Evolutionary conservation across 768 basidiomycete species (phyloP).

Genomic region (Tricholoma bakamatsutake): DNA sequence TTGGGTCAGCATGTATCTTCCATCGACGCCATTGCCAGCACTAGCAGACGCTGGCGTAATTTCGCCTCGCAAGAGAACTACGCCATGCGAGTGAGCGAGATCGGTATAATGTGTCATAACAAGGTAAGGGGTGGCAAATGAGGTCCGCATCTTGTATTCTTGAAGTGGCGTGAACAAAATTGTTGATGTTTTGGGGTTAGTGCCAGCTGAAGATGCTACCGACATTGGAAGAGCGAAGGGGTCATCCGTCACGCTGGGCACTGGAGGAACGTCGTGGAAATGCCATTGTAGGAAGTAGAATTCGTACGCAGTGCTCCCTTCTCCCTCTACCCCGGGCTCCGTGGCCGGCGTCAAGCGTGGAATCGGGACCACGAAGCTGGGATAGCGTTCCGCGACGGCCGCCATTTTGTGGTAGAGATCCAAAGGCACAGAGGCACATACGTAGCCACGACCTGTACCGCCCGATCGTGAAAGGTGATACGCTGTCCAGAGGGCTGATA

Average conservation of each 20-base stretch:
- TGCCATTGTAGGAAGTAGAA: conserved; percentile 90
- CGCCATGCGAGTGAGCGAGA: conserved; percentile 67
- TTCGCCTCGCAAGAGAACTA: conserved; percentile 88
- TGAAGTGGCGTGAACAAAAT: conserved; percentile 89
- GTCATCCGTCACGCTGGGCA: conserved; percentile 44
- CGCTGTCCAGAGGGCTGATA: conserved; percentile 82
- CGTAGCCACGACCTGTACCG: conserved; percentile 76
- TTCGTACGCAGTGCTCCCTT: conserved; percentile 51
- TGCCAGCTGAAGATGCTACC: conserved; percentile 12
- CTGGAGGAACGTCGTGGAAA: conserved; percentile 67
- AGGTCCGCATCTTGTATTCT: conserved; percentile 82
- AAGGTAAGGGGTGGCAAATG: conserved; percentile 88
- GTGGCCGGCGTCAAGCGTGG: conserved; percentile 38
- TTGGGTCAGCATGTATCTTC: conserved; percentile 60
- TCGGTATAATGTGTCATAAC: conserved; percentile 92
- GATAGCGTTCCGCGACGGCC: conserved; percentile 54
- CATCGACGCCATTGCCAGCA: conserved; percentile 28
- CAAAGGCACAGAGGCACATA: conserved; percentile 78
- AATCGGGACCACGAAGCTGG: conserved; percentile 79
- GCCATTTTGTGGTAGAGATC: conserved; percentile 71
- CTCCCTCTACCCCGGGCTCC: conserved; percentile 19
- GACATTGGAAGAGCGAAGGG: conserved; percentile 34
- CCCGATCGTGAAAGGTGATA: conserved; percentile 81
- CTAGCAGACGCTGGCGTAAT: conserved; percentile 63
- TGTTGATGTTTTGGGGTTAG: conserved; percentile 57